Evolutionary conservation across 495 filamentous ascomycete genomes (phyloP).

Genomic region (Penicillium paradoxum): DNA sequence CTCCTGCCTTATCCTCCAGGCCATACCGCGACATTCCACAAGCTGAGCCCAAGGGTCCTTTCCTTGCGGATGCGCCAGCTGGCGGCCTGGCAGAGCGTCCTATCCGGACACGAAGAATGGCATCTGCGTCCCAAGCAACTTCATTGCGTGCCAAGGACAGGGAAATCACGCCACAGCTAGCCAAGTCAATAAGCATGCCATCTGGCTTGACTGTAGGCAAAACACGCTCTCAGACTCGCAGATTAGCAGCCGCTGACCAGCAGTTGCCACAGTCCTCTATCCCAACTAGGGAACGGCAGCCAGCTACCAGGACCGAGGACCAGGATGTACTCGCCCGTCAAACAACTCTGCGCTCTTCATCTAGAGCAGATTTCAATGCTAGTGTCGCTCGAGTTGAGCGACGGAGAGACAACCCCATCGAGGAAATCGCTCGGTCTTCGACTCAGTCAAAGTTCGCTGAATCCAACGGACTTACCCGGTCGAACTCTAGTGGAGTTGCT

Average conservation of each 20-base stretch:
- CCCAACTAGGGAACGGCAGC: constrained; percentile 20
- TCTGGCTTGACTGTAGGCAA: constrained; percentile 40
- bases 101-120: constrained; percentile 36
- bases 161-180: constrained; percentile 21
- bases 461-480: background rate
- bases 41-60: constrained; percentile 5
- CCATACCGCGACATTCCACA: constrained; percentile 20
- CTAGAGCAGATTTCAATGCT: constrained; percentile 16
- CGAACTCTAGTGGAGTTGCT: constrained; percentile 17
- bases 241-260: constrained; percentile 33
- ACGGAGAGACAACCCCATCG: constrained; percentile 10
- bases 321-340: constrained; percentile 7
- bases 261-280: constrained; percentile 9
- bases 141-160: constrained; percentile 30
- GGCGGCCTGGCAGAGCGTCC: constrained; percentile 43
- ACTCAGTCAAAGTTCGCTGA: background rate
- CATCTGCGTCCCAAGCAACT: constrained; percentile 34
- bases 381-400: constrained; percentile 9
- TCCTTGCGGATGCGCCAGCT: constrained; percentile 6
- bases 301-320: constrained; percentile 21
- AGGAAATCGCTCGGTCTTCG: background rate
- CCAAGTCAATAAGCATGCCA: constrained; percentile 31
- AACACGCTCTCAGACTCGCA: constrained; percentile 44
- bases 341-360: constrained; percentile 17
- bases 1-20: constrained; percentile 10